These are phyloP conservation scores for Claviceps digitariae DNA, from an alignment of 2,329 filamentous ascomycete genomes.

Conservation along the genomic window DNA sequence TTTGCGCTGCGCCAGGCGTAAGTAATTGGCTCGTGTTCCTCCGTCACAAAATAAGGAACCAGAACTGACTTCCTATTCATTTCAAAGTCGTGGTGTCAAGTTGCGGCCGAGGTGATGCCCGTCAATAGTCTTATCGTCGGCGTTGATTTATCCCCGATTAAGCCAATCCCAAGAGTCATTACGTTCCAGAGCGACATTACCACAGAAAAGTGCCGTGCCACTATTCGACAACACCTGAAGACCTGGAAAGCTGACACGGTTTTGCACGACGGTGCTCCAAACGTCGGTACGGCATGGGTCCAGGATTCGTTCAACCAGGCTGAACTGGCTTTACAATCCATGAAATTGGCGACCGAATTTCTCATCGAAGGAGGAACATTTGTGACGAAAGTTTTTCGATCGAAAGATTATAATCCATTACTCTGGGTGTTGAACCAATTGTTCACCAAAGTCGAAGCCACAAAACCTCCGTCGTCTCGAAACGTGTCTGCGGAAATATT, in stretches of 20 bases:
- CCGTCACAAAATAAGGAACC: background rate
- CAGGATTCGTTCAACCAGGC: slow-evolving; percentile 98
- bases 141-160: slow-evolving; percentile 90
- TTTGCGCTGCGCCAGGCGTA: slow-evolving; percentile 91
- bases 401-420: slow-evolving; percentile 90
- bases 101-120: slow-evolving; percentile 92
- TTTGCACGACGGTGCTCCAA: slow-evolving; percentile 91
- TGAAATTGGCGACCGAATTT: slow-evolving; percentile 93
- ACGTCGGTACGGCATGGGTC: slow-evolving; percentile 95
- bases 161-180: slow-evolving; percentile 85
- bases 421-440: slow-evolving; percentile 98
- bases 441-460: slow-evolving; percentile 90
- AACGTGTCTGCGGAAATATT: slow-evolving; percentile 98
- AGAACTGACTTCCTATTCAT: background rate
- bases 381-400: slow-evolving; percentile 94
- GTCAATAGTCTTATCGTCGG: slow-evolving; percentile 79
- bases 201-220: slow-evolving; percentile 86
- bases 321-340: slow-evolving; percentile 74
- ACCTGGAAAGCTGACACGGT: slow-evolving; percentile 95
- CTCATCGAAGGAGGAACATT: slow-evolving; percentile 80
- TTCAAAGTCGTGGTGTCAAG: slow-evolving; percentile 78
- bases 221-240: slow-evolving; percentile 79
- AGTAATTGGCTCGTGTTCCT: slow-evolving; percentile 16
- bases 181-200: slow-evolving; percentile 98
- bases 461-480: slow-evolving; percentile 88